Evolutionary conservation across 1,284 basidiomycete genomes (phyloP), one percentile per base, ranked within the genome.

Genomic region (Mycena citricolor): DNA sequence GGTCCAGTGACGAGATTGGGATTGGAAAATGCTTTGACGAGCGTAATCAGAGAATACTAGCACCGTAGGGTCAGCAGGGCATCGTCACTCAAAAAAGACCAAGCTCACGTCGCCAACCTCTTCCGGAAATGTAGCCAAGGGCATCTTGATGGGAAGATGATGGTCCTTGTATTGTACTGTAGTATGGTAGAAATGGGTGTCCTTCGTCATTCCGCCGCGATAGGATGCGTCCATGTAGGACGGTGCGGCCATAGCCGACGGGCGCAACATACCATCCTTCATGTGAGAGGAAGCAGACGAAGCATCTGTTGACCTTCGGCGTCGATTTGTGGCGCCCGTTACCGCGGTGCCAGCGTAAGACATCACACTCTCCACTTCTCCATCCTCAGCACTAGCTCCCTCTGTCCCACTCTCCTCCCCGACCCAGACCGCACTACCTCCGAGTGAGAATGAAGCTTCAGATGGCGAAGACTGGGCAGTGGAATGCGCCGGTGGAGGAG

Each of bases 141-240:
- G 89, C 50, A 91, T 76, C 55, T 84, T 79, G 57, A 90, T 85
- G 17, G 88, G 88, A 19, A 90, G 66, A 21, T 76, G 73, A 45
- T 86, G 76, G 47, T 76, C 68, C 58, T 79, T 78, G 64, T 88
- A 91, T 31, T 68, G 71, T 42, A 90, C 82, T 13, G 74, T 73
- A 0, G 89, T 87, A 54, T 89, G 83, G 65, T 49, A 56, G 60
- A 89, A 95, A 63, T 97, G 94, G 32, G 94, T 97, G 73, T 98
- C 95, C 55, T 88, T 86, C 19, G 80, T 74, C 49, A 81, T 57
- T 14, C 76, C 76, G 47, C 75, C 66, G 44, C 76, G 69, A 30
- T 65, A 51, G 43, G 71, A 65, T 20, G 65, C 58, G 46, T 77
- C 76, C 46, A 62, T 63, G 33, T 70, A 65, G 12, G 71, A 61